Conservation (phyloP, 495 filamentous ascomycete species). For the Parathielavia hyrcaniae region DNA sequence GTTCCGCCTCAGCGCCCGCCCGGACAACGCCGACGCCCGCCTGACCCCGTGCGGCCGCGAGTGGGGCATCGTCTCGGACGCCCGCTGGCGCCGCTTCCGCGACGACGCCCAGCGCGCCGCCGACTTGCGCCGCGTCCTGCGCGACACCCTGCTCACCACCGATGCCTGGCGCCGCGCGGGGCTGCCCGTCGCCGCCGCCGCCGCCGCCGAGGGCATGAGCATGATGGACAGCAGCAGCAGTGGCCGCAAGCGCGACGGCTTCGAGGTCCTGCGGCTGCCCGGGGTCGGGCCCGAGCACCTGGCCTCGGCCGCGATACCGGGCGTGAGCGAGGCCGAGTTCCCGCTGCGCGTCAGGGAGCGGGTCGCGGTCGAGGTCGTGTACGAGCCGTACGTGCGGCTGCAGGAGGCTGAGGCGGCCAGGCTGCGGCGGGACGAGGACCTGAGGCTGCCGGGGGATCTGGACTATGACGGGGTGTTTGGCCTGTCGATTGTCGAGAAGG, state of each 20-base stretch:
- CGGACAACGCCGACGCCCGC: slow-evolving; percentile 89
- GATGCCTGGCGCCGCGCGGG: slow-evolving; percentile 63
- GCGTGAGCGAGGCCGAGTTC: slow-evolving; percentile 35
- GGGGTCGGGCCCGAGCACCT: slow-evolving; percentile 30
- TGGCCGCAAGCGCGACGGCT: slow-evolving; percentile 54
- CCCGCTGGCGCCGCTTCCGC: slow-evolving; percentile 66
- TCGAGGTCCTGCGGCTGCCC: slow-evolving; percentile 66
- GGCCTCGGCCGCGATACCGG: slow-evolving; percentile 51
- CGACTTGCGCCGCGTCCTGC: slow-evolving; percentile 56
- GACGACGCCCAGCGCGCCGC: slow-evolving; percentile 56
- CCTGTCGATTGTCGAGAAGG: slow-evolving; percentile 70
- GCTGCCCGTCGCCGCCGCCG: slow-evolving; percentile 57
- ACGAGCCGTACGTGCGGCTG: slow-evolving; percentile 73
- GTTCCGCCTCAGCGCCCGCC: slow-evolving; percentile 82
- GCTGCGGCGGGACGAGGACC: slow-evolving; percentile 68
- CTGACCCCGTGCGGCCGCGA: slow-evolving; percentile 72
- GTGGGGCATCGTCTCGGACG: slow-evolving; percentile 71
- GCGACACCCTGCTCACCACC: slow-evolving; percentile 47
- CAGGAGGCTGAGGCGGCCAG: slow-evolving; percentile 58
- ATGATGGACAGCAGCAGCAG: too few relatives aligned
- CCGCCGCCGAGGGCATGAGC: neutral
- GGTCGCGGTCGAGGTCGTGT: slow-evolving; percentile 71
- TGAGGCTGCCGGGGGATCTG: slow-evolving; percentile 66
- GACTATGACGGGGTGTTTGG: slow-evolving; percentile 69
- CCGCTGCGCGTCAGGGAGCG: slow-evolving; percentile 54